phyloP scores from a whole-genome alignment of 108 stramenopile species.

The Craspedostauros australis region DNA sequence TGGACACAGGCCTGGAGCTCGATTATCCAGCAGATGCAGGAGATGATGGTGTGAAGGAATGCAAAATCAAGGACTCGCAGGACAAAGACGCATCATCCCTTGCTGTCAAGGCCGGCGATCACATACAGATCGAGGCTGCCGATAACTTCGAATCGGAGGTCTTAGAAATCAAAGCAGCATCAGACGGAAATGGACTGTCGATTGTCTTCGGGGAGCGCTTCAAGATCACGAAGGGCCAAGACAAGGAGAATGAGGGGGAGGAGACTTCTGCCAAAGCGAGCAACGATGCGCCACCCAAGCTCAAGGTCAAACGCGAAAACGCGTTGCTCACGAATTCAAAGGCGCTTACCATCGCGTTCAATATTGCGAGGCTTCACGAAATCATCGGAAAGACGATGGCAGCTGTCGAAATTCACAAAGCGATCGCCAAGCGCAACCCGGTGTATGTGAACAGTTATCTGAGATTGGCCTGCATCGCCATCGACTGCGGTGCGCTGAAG shows the following conservation, averaged over 20 bases:
- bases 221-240: constrained; percentile 8
- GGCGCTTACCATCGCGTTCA: constrained; percentile 79
- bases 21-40: constrained; percentile 5
- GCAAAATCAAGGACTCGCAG: background rate
- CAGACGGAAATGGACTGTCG: constrained; percentile 9
- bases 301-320: constrained; percentile 63
- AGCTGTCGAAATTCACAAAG: constrained; percentile 83
- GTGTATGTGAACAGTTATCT: constrained; percentile 81
- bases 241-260: constrained; percentile 2
- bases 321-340: constrained; percentile 38
- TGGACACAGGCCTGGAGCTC: constrained; percentile 9
- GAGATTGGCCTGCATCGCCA: constrained; percentile 80
- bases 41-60: constrained; percentile 1
- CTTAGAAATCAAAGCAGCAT: constrained; percentile 33
- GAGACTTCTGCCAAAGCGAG: no score
- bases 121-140: constrained; percentile 30
- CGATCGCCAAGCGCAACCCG: constrained; percentile 76
- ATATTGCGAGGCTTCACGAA: constrained; percentile 82
- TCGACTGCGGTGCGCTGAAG: constrained; percentile 79
- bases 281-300: no score
- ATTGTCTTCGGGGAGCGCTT: background rate
- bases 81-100: constrained; percentile 7
- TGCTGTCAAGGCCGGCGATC: constrained; percentile 24
- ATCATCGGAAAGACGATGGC: constrained; percentile 58
- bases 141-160: constrained; percentile 26